A percentile compares a stretch with the other conserved stretches of the same genome.
Evolutionary conservation across 148 eudicot genomes (phyloP).

Genomic region (Silene latifolia): DNA sequence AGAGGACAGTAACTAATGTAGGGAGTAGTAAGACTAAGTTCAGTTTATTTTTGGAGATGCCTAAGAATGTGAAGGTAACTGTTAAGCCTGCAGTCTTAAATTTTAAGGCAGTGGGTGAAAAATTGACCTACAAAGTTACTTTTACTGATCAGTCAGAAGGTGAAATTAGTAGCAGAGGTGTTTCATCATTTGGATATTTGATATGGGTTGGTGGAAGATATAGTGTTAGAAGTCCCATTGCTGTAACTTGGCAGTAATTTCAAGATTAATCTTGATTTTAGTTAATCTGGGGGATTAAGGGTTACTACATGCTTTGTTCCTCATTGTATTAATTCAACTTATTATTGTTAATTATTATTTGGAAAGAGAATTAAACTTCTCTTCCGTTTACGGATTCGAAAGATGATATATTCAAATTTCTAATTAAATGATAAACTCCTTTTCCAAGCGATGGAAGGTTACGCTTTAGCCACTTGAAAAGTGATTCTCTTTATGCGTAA

Average conservation of each 20-base stretch:
- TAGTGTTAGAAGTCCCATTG: constrained; percentile 63
- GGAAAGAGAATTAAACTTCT: too few species aligned
- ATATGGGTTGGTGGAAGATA: constrained; percentile 40
- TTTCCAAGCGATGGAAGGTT: too few species aligned
- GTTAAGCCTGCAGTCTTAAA: constrained; percentile 45
- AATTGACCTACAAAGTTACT: constrained; percentile 42
- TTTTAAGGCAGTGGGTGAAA: constrained; percentile 42
- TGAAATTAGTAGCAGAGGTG: constrained; percentile 19
- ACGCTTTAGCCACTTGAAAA: too few species aligned
- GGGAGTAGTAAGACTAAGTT: constrained; percentile 38
- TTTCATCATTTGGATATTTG: constrained; percentile 46
- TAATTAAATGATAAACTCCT: too few species aligned
- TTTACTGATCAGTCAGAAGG: constrained; percentile 33
- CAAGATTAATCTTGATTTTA: constrained; percentile 15
- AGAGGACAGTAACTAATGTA: constrained; percentile 61
- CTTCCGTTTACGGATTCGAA: too few species aligned
- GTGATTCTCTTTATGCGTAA: too few species aligned
- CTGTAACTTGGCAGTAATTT: constrained; percentile 44
- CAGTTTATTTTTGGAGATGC: constrained; percentile 33
- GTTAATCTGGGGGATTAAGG: too few species aligned
- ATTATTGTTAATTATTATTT: too few species aligned
- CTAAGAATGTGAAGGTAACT: constrained; percentile 39
- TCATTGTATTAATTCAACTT: too few species aligned
- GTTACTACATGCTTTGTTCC: too few species aligned
- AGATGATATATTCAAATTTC: too few species aligned